Evolutionary conservation across 306 rosid species (phyloP).

Genomic region (Alnus rubra): DNA sequence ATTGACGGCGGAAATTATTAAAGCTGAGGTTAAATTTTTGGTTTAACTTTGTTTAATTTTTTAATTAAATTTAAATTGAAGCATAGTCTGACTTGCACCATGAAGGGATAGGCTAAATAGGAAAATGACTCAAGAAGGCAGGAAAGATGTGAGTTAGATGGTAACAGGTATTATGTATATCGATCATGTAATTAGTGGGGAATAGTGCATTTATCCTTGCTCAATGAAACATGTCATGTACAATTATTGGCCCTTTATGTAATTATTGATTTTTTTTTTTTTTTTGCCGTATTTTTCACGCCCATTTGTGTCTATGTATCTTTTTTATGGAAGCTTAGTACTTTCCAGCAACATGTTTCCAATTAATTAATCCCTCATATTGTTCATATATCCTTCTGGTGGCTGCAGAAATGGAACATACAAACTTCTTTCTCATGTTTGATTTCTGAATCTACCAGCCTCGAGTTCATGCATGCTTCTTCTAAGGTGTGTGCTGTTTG

Average conservation of each 20-base stretch:
- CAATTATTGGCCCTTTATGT: slow-evolving; percentile 25
- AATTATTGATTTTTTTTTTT: background rate
- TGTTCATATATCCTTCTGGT: background rate
- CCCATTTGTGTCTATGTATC: background rate
- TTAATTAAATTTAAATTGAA: slow-evolving; percentile 41
- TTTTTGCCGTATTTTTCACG: background rate
- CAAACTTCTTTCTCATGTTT: background rate
- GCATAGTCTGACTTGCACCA: slow-evolving; percentile 46
- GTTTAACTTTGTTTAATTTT: slow-evolving; percentile 23
- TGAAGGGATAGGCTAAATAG: slow-evolving; percentile 46
- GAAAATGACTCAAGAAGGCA: slow-evolving; percentile 22
- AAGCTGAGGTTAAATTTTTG: slow-evolving; percentile 28
- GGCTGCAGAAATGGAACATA: background rate
- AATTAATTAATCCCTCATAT: background rate
- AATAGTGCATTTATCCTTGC: slow-evolving; percentile 42
- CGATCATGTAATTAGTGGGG: slow-evolving; percentile 38
- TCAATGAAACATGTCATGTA: slow-evolving; percentile 39
- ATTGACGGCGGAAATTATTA: slow-evolving; percentile 20
- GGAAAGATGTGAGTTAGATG: slow-evolving; percentile 26
- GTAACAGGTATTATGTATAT: slow-evolving; percentile 46
- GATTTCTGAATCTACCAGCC: background rate
- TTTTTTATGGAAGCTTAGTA: background rate
- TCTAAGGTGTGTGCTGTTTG: background rate
- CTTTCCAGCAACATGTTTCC: background rate
- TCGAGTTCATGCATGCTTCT: background rate